These are phyloP conservation scores for Lentinus tigrinus DNA, from an alignment of 768 basidiomycete genomes.

Conservation along the genomic window DNA sequence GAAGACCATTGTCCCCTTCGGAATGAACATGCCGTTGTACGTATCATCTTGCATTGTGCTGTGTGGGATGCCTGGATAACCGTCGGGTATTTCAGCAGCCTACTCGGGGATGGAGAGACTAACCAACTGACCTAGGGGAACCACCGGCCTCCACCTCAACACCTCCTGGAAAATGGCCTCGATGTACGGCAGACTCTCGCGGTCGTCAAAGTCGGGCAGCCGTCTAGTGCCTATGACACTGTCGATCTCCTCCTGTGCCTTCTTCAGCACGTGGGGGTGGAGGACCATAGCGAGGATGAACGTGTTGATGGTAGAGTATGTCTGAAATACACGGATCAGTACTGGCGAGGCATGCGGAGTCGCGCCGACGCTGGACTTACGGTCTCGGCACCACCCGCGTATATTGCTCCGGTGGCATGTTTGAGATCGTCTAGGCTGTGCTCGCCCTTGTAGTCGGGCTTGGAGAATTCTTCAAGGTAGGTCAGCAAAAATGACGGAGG, in stretches of 20 bases:
- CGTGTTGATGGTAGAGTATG: slow-evolving; percentile 19
- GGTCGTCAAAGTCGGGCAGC: slow-evolving; percentile 15
- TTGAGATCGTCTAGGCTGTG: slow-evolving; percentile 14
- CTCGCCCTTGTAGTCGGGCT: slow-evolving; percentile 12
- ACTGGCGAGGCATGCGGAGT: no score
- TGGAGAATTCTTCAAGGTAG: slow-evolving; percentile 16
- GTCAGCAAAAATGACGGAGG: slow-evolving; percentile 11
- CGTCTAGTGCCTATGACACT: slow-evolving; percentile 8
- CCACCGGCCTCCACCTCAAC: slow-evolving; percentile 5
- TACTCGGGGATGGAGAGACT: neutral
- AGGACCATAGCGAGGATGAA: slow-evolving; percentile 16
- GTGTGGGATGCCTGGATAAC: slow-evolving; percentile 21
- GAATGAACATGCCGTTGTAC: slow-evolving; percentile 26
- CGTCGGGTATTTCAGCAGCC: neutral
- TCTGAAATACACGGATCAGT: neutral
- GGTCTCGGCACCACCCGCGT: slow-evolving; percentile 15
- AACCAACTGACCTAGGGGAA: neutral
- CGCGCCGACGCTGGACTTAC: no score
- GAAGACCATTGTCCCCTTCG: slow-evolving; percentile 25
- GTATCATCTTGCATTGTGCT: slow-evolving; percentile 23
- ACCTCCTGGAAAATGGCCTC: slow-evolving; percentile 15
- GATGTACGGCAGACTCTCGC: slow-evolving; percentile 16
- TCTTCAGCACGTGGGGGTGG: slow-evolving; percentile 11
- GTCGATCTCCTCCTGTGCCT: slow-evolving; percentile 14
- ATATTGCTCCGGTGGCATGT: slow-evolving; percentile 14